phyloP scores from a whole-genome alignment of 2,329 filamentous ascomycete genomes.

The Colletotrichum destructivum region DNA sequence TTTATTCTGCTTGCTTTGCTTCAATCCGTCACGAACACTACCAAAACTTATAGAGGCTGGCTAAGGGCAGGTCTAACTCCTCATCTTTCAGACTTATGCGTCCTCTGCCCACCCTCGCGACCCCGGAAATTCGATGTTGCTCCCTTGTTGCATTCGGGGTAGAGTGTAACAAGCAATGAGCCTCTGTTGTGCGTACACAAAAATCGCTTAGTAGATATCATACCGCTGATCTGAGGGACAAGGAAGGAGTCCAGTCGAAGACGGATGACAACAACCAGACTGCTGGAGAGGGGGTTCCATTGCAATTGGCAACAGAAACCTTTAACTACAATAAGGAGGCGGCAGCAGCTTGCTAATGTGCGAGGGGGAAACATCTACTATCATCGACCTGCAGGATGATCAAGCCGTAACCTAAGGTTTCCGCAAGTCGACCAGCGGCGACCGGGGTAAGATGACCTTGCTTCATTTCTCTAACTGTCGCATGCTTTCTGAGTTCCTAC shows the following conservation, averaged over 20 bases:
- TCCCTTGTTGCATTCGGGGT: neutral
- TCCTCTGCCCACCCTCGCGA: too few relatives aligned
- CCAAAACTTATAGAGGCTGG: neutral
- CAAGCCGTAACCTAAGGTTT: neutral
- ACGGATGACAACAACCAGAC: neutral
- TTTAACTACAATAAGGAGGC: neutral
- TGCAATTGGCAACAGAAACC: neutral
- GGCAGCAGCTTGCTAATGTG: neutral
- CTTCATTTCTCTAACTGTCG: neutral
- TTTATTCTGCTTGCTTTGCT: slow-evolving; percentile 3
- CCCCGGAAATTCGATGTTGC: neutral
- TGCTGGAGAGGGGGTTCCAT: neutral
- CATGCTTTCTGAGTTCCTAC: too few relatives aligned
- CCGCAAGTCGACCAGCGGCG: neutral
- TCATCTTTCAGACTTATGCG: neutral
- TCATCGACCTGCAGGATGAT: neutral
- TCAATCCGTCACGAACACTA: neutral
- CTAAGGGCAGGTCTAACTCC: neutral
- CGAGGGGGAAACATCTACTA: neutral
- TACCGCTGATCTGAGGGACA: neutral
- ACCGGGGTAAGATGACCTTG: neutral
- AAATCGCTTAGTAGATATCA: neutral
- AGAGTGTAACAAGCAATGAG: neutral
- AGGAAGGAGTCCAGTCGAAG: neutral
- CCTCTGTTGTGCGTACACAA: neutral